Conservation (phyloP, 2,329 filamentous ascomycete genomes). For the Aspergillus sp. region DNA sequence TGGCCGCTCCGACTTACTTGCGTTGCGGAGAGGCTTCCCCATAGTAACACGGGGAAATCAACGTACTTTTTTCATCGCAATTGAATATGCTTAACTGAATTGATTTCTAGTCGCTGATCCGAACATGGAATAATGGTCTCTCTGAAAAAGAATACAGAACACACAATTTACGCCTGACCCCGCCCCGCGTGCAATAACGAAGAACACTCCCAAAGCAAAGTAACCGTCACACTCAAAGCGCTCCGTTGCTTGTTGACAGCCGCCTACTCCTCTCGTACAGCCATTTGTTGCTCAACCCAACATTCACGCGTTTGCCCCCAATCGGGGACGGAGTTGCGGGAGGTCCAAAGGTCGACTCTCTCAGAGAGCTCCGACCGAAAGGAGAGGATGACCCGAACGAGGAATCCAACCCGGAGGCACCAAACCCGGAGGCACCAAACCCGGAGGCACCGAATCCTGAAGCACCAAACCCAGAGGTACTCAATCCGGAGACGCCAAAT, state of each 20-base stretch:
- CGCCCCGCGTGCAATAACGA: constrained; percentile 5
- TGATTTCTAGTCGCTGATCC: background rate
- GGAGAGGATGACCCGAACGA: constrained; percentile 42
- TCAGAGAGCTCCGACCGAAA: constrained; percentile 30
- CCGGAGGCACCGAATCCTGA: too few species aligned
- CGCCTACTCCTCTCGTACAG: constrained; percentile 70
- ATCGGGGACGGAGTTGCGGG: constrained; percentile 64
- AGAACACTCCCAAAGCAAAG: constrained; percentile 5
- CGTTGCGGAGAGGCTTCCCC: too few species aligned
- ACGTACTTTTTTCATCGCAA: too few species aligned
- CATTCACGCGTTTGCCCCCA: constrained; percentile 60
- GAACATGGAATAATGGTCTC: background rate
- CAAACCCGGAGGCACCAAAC: background rate
- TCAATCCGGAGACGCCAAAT: too few species aligned
- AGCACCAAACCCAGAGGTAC: too few species aligned
- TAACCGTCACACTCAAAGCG: constrained; percentile 18
- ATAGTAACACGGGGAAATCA: too few species aligned
- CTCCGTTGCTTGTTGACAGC: constrained; percentile 32
- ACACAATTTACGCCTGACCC: constrained; percentile 14
- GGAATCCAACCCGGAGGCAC: too few species aligned
- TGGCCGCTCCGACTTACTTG: too few species aligned
- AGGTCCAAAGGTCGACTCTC: constrained; percentile 41
- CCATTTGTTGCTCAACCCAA: constrained; percentile 88
- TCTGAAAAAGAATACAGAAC: background rate
- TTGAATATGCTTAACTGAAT: background rate